phyloP scores from a whole-genome alignment of 257 asterid species.

The Nicotiana tomentosiformis region DNA sequence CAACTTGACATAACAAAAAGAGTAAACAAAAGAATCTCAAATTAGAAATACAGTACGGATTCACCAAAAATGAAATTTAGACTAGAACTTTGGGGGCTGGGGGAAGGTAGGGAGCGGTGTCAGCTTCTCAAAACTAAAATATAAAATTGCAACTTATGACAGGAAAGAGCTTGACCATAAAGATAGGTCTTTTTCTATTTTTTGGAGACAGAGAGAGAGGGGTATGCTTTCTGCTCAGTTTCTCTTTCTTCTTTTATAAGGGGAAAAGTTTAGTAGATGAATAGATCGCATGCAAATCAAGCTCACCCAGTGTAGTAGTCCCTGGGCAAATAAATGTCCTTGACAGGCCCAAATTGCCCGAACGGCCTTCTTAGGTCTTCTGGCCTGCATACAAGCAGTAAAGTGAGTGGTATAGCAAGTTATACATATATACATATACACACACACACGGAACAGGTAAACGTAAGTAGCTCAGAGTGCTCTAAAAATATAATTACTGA shows the following conservation, averaged over 20 bases:
- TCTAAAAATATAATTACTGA: background rate
- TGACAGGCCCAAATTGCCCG: conserved; percentile 23
- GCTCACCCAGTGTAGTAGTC: conserved; percentile 53
- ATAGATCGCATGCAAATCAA: conserved; percentile 6
- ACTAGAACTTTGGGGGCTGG: background rate
- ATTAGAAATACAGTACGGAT: background rate
- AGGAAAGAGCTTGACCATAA: background rate
- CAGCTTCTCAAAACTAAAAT: no score
- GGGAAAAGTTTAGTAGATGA: background rate
- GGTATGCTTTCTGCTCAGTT: background rate
- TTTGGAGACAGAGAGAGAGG: background rate
- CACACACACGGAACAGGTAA: background rate
- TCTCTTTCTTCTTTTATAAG: background rate
- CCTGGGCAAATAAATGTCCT: conserved; percentile 24
- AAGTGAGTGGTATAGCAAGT: background rate
- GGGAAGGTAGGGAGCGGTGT: no score
- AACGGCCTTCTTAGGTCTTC: conserved; percentile 25
- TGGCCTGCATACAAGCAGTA: conserved; percentile 7
- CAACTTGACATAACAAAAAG: conserved; percentile 18
- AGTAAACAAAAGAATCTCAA: background rate
- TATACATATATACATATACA: background rate
- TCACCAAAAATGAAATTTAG: background rate
- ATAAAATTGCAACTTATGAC: no score
- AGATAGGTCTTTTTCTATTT: background rate
- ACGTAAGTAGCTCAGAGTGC: background rate